Evolutionary conservation across 192 early-diverging fungal genomes (phyloP).

Genomic region (Rhizoclosmatium sp.): DNA sequence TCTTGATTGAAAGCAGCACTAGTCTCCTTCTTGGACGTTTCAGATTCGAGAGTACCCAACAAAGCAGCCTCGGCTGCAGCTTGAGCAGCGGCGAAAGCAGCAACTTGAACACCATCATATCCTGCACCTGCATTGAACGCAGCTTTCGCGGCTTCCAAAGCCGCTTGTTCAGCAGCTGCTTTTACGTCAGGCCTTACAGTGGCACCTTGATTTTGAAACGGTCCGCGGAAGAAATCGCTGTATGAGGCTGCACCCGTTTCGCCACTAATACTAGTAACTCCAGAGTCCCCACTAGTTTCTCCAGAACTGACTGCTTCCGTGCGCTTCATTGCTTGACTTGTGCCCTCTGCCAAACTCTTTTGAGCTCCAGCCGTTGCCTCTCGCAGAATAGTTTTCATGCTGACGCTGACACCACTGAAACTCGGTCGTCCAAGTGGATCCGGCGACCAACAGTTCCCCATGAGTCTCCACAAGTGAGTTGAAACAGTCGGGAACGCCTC

Average conservation of each 20-base stretch:
- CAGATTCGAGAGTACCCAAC: too few species aligned
- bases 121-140: too few species aligned
- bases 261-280: background rate
- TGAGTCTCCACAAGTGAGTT: conserved; percentile 11
- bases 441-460: conserved; percentile 33
- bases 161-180: background rate
- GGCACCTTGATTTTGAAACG: background rate
- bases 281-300: background rate
- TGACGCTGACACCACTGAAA: background rate
- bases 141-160: too few species aligned
- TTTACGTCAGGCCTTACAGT: background rate
- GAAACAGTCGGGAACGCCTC: background rate
- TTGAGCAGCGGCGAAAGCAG: too few species aligned
- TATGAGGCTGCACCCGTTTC: background rate
- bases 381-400: background rate
- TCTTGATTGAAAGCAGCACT: too few species aligned
- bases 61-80: too few species aligned
- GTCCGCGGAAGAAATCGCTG: too few species aligned
- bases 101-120: too few species aligned
- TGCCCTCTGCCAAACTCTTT: background rate
- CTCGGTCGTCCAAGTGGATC: conserved; percentile 24
- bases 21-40: too few species aligned
- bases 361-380: background rate
- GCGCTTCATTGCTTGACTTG: background rate
- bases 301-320: background rate